Conservation (phyloP, 2,329 filamentous ascomycete species). For the Nigrospora sphaerica region DNA sequence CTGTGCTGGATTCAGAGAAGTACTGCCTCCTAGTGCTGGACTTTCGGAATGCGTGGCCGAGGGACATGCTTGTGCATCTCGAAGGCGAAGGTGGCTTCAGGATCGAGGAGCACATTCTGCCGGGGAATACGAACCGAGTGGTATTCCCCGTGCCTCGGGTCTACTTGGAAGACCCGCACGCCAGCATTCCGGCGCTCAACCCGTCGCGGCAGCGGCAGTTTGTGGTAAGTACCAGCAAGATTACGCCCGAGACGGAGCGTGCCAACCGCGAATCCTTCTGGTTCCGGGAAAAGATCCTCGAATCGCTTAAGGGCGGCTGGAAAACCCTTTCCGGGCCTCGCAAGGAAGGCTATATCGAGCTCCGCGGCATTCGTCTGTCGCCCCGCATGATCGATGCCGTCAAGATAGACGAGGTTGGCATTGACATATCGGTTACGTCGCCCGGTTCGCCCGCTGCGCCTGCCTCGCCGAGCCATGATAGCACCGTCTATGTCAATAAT, state of each 20-base stretch:
- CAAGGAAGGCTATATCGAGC: conserved; percentile 63
- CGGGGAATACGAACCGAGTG: conserved; percentile 65
- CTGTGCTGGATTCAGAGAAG: conserved; percentile 38
- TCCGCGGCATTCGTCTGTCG: conserved; percentile 67
- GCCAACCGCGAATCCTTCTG: conserved; percentile 79
- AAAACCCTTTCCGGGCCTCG: conserved; percentile 42
- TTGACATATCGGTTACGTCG: conserved; percentile 48
- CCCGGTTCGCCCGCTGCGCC: not conserved
- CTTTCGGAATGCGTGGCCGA: conserved; percentile 85
- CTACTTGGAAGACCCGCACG: conserved; percentile 69
- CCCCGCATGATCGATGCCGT: conserved; percentile 77
- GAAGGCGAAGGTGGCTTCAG: conserved; percentile 40
- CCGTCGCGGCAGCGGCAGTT: conserved; percentile 84
- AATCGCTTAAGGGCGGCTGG: conserved; percentile 66
- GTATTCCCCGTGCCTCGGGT: conserved; percentile 70
- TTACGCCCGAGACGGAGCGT: conserved; percentile 73
- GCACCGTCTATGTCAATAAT: conserved; percentile 40
- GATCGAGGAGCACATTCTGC: conserved; percentile 52
- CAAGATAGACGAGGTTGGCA: conserved; percentile 70
- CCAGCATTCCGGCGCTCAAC: conserved; percentile 72
- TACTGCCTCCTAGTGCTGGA: conserved; percentile 78
- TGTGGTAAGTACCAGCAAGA: conserved; percentile 73
- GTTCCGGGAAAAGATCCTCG: conserved; percentile 78
- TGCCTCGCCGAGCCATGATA: conserved; percentile 5
- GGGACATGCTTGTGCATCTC: conserved; percentile 62